Evolutionary conservation across 192 early-diverging fungal species (phyloP), one percentile per base, ranked within the genome.

Genomic region (Coemansia sp.): DNA sequence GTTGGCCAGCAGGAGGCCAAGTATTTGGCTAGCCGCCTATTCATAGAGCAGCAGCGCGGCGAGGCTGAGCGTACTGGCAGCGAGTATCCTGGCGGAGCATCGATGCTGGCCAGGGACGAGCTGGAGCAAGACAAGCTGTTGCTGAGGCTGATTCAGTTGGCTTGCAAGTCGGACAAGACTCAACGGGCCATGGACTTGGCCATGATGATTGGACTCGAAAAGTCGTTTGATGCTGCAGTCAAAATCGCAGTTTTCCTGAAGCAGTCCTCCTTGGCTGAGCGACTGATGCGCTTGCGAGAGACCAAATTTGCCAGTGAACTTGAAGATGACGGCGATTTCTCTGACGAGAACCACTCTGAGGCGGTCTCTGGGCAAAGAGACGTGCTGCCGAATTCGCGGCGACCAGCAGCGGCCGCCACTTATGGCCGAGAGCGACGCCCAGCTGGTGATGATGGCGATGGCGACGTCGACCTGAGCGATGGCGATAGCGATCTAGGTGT

Each of bases 121-220:
- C 45, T 88, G 23, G 92, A 92, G 42, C 90, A 93, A 73, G 95
- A 97, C 77, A 95, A 94, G 76, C 69, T 89, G 32, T 63, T 91
- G 1, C 67, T 98, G 31, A 72, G 89, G 48, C 80, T 95, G 67
- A 89, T 97, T 65, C 85, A 91, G 81, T 88, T 94, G 70, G 91
- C 95, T 23, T 95, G 94, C 72, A 93, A 91, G 75, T 74, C 78
- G 1, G 93, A 94, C 34, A 89, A 90, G 37, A 59, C 85, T 0
- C 87, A 94, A 69, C 87, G 94, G 9, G 94, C 92, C 0, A 68
- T 96, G 38, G 97, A 97, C 74, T 69, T 99, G 58, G 80, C 87
- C 12, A 76, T 73, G 11, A 84, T 87, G 74, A 80, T 97, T 17
- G 78, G 80, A 44, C 74, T 79, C 21, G 60, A 89, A n/a, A 68